Percentiles rank a stretch among this genome's conserved stretches.
Conservation (phyloP, 163 green algal genomes). For the Scenedesmus sp. region DNA sequence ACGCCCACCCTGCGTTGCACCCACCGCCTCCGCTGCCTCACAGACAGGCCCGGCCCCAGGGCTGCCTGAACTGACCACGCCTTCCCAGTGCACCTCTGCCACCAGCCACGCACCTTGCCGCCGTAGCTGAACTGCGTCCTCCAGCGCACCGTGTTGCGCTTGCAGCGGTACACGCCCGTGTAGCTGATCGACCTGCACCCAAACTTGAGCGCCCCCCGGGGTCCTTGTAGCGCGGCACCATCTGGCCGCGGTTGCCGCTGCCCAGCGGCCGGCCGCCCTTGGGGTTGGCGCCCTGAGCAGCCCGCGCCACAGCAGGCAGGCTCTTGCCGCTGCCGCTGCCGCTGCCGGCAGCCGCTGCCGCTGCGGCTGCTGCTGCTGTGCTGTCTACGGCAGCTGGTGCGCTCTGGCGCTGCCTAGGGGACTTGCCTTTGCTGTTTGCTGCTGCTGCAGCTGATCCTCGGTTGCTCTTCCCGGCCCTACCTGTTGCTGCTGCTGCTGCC, state of each 20-base stretch:
- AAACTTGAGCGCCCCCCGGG: constrained; percentile 7
- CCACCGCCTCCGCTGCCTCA: too few relatives aligned
- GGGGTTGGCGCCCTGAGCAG: not conserved
- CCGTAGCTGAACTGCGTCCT: constrained; percentile 51
- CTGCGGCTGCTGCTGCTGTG: constrained; percentile 8
- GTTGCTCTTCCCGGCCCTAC: not conserved
- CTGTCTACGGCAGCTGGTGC: not conserved
- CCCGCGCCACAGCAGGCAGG: not conserved
- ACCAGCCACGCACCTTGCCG: constrained; percentile 20
- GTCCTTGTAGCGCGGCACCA: constrained; percentile 22
- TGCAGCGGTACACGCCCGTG: constrained; percentile 44
- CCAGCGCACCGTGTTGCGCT: constrained; percentile 42
- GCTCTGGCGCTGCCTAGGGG: not conserved
- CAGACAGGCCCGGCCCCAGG: too few relatives aligned
- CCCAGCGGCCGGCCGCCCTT: constrained; percentile 33
- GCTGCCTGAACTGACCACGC: too few relatives aligned
- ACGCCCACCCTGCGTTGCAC: too few relatives aligned
- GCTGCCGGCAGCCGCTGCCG: constrained; percentile 14
- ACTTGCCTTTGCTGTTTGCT: not conserved
- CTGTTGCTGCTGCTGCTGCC: not conserved
- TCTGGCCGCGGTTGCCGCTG: constrained; percentile 37
- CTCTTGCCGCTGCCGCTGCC: not conserved
- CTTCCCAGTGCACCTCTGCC: too few relatives aligned
- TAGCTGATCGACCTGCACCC: constrained; percentile 34
- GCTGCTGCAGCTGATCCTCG: not conserved